These are phyloP conservation scores for Planoprotostelium fungivorum DNA, from an alignment of 78 protist species.

Conservation along the genomic window DNA sequence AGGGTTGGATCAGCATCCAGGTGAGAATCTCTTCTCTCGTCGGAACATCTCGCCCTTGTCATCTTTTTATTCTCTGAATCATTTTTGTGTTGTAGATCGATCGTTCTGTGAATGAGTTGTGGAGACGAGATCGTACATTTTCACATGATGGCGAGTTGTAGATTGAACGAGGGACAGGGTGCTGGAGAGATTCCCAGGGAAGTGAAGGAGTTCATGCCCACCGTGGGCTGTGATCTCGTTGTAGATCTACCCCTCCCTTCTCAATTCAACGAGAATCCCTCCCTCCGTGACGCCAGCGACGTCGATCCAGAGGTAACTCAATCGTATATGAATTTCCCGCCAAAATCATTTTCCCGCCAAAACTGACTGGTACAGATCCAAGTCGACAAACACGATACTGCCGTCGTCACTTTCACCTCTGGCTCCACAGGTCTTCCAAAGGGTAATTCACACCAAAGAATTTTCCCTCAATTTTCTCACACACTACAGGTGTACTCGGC, in stretches of 20 bases:
- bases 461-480: neutral
- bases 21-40: neutral
- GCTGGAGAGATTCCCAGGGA: slow-evolving; percentile 20
- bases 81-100: too few relatives aligned
- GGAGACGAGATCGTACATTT: too few relatives aligned
- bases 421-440: slow-evolving; percentile 63
- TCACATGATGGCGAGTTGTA: slow-evolving; percentile 18
- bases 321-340: slow-evolving; percentile 3
- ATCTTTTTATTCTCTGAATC: too few relatives aligned
- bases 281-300: neutral
- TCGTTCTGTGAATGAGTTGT: too few relatives aligned
- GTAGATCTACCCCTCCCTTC: neutral
- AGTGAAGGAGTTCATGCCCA: slow-evolving; percentile 15
- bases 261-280: neutral
- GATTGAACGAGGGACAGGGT: too few relatives aligned
- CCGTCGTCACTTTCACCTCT: slow-evolving; percentile 62
- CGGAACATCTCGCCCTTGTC: neutral
- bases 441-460: slow-evolving; percentile 1
- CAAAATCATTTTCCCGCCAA: neutral
- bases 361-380: neutral
- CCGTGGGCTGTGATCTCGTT: neutral
- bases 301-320: slow-evolving; percentile 5
- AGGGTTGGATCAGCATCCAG: slow-evolving; percentile 7
- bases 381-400: slow-evolving; percentile 6
- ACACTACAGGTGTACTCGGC: slow-evolving; percentile 69